Conservation (phyloP, 1,284 basidiomycete species). For the Trichosporon sp. region DNA sequence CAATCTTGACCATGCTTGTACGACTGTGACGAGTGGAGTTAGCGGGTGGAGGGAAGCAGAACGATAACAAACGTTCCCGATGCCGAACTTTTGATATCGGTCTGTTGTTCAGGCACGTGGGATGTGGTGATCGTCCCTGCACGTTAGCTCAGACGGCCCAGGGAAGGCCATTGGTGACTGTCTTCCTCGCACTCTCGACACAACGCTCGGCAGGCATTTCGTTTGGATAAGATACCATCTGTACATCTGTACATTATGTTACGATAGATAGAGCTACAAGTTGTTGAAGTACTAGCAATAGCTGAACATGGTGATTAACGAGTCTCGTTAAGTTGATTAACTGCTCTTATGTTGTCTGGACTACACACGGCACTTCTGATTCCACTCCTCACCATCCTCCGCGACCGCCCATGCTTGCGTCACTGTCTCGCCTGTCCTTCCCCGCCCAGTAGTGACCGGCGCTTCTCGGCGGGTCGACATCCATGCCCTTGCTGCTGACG, state of each 20-base stretch:
- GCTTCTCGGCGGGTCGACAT: background rate
- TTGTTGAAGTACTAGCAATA: background rate
- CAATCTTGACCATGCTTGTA: constrained; percentile 8
- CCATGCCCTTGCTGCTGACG: background rate
- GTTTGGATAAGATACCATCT: background rate
- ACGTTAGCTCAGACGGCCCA: background rate
- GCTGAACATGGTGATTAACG: background rate
- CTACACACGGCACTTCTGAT: background rate
- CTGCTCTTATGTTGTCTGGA: background rate
- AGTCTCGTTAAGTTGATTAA: background rate
- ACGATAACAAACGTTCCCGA: background rate
- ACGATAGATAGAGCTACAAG: background rate
- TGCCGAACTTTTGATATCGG: background rate
- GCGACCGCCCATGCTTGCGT: background rate
- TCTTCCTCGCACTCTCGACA: background rate
- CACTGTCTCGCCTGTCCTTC: background rate
- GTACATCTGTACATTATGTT: background rate
- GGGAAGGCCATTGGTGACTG: background rate
- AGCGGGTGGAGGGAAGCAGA: background rate
- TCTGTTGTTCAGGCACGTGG: background rate
- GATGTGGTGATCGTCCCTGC: background rate
- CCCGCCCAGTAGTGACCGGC: background rate
- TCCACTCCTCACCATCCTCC: background rate
- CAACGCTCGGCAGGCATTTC: background rate
- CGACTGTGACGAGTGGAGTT: background rate